Evolutionary conservation across 768 basidiomycete genomes (phyloP), one percentile per base, ranked within the genome.

Genomic region (Rubroboletus pulcherrimus): DNA sequence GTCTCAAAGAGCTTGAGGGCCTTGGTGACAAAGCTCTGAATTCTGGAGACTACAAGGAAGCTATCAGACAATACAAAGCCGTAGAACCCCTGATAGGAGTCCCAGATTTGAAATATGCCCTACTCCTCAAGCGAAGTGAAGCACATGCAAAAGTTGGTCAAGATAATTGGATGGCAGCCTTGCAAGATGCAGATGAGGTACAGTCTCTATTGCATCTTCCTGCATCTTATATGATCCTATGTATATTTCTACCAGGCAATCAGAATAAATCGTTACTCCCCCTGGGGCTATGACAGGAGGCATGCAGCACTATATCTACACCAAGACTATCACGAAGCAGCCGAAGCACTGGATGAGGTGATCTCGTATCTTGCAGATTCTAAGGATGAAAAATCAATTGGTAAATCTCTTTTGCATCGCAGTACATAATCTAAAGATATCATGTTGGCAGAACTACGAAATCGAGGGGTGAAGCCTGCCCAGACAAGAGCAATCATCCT

Each of bases 161-260:
- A 9, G 43, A 5, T 21, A 54, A 57, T 24, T 62, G 49, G 59
- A 4, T 3, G 3, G 2, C 31, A 6, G 64, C 56, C 5, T 30
- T 58, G 41, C 31, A 19, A 40, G 64, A 66, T 48, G 61, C 61
- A 40, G 49, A 63, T 7, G 56, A 62, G 31, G 61, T 63, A 50
- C 17, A 2, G n/a, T 38, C 11, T 24, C 15, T 5, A 15, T 38
- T 39, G 1, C 33, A 11, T 11, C 4, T 44, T 8, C 15, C 5
- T 33, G 9, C 0, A 4, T 31, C 5, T 31, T 26, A 12, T 21
- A 4, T 49, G 26, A 44, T 15, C 19, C 1, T 21, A 35, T 30
- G 3, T 14, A n/a, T 5, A 24, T 41, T 17, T 19, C 39, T 19
- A 40, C 19, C 6, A 40, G 40, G 40, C 40, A 40, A 40, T 40